These are phyloP conservation scores for Trichoderma gracile DNA, from an alignment of 2,329 filamentous ascomycete species.

Conservation along the genomic window DNA sequence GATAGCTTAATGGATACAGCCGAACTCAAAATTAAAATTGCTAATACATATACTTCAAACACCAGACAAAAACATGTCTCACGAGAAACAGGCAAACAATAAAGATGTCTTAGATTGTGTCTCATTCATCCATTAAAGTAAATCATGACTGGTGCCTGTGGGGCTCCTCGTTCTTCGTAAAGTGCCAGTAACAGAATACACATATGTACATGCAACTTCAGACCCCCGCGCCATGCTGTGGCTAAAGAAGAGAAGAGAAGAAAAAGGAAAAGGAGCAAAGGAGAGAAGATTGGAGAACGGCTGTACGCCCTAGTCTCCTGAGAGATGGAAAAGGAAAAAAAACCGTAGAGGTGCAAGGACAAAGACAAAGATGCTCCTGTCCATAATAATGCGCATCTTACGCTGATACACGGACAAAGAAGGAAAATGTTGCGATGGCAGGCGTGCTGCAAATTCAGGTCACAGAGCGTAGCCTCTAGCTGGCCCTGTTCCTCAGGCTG, in stretches of 20 bases:
- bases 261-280: background rate
- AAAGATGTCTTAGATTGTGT: conserved; percentile 7
- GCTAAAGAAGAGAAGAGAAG: background rate
- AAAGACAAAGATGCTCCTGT: conserved; percentile 1
- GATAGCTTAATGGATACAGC: too few species aligned
- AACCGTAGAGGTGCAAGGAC: conserved; percentile 5
- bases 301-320: background rate
- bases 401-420: conserved; percentile 17
- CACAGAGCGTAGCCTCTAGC: conserved; percentile 28
- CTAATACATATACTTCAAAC: background rate
- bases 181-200: conserved; percentile 18
- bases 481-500: conserved; percentile 32
- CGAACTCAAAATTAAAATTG: too few species aligned
- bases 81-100: background rate
- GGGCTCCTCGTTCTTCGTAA: conserved; percentile 4
- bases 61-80: background rate
- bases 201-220: conserved; percentile 18
- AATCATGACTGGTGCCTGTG: conserved; percentile 18
- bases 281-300: background rate
- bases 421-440: background rate
- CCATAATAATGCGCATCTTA: conserved; percentile 16
- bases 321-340: background rate
- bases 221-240: conserved; percentile 15
- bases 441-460: background rate
- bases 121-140: conserved; percentile 20